Evolutionary conservation across 2,329 filamentous ascomycete species (phyloP), one percentile per base, ranked within the genome.

Genomic region (Ceratocystiopsis minuta): DNA sequence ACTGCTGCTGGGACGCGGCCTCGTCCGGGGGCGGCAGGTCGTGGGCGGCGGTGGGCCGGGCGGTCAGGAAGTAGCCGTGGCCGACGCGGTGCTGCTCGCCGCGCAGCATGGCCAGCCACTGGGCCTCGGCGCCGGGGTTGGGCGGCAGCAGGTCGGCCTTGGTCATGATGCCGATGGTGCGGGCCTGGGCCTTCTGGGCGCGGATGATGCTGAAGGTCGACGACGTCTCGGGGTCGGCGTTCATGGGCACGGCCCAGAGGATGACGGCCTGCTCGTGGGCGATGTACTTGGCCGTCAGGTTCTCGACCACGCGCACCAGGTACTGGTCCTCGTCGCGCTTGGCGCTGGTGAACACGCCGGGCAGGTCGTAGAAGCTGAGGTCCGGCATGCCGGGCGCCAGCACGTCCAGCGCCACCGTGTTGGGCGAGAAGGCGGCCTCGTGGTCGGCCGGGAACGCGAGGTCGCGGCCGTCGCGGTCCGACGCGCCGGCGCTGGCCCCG

Each of bases 341-440:
- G 0, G 78, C 69, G 9, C 78, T 78, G 16, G 76, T 74, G 46
- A 93, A 88, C 0, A 92, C 75, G 0, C 86, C 86, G 0, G 86
- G 86, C 0, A 94, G 66, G 46, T 94, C 86, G 46, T 83, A 88
- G 51, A 94, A 92, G 0, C 79, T 84, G 0, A 94, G 55, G 6
- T 83, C 75, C 0, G 83, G 78, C 0, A 88, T 66, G 0, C 65
- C 67, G 0, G 80, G 80, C 0, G 78, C 80, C 0, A 74, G 74
- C 20, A 94, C 85, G 41, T 85, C 72, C 0, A 94, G 63, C 0
- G 77, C 70, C 0, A 94, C 77, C 0, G 86, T 68, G 48, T 94
- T 94, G 0, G 86, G 86, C 0, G 80, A 85, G 49, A 92, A 92
- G 10, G 81, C 75, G 0, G 78, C 75, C 6, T 72, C 58, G 0